These are phyloP conservation scores for Polyporus tsugae DNA, from an alignment of 1,284 basidiomycete species.

Conservation along the genomic window DNA sequence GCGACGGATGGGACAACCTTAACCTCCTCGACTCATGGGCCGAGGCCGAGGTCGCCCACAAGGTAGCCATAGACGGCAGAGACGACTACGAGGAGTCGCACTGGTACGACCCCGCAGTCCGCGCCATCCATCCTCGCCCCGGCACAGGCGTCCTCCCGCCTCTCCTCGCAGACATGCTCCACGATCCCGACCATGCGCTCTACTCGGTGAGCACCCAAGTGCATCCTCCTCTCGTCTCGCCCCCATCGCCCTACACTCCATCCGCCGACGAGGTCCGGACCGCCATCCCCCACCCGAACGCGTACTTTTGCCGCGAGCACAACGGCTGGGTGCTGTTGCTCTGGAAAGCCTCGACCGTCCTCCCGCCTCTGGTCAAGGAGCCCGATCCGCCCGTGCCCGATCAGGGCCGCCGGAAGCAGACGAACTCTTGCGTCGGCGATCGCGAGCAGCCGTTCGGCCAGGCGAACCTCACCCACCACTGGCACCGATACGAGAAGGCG, in stretches of 20 bases:
- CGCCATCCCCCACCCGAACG: conserved; percentile 79
- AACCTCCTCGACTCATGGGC: conserved; percentile 24
- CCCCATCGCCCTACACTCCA: conserved; percentile 45
- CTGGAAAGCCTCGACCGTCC: conserved; percentile 67
- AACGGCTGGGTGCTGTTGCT: conserved; percentile 80
- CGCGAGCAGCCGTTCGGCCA: conserved; percentile 54
- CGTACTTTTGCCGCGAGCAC: conserved; percentile 81
- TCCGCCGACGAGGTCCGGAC: conserved; percentile 66
- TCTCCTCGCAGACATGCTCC: conserved; percentile 66
- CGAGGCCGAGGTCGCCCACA: conserved; percentile 35
- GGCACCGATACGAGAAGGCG: conserved; percentile 74
- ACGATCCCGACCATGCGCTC: conserved; percentile 74
- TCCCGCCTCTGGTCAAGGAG: conserved; percentile 62
- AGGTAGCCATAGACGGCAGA: conserved; percentile 61
- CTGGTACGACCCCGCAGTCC: conserved; percentile 70
- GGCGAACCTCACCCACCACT: conserved; percentile 79
- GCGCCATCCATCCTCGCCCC: conserved; percentile 56
- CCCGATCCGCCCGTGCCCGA: conserved; percentile 60
- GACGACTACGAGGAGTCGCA: conserved; percentile 62
- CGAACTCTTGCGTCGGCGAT: conserved; percentile 59
- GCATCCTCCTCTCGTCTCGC: conserved; percentile 37
- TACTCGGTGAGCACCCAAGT: conserved; percentile 62
- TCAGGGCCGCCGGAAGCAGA: conserved; percentile 56
- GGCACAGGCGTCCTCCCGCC: conserved; percentile 76
- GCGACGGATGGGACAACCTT: conserved; percentile 29